Evolutionary conservation across 768 basidiomycete species (phyloP), one percentile per base, ranked within the genome.

Genomic region (Hericium coralloides): DNA sequence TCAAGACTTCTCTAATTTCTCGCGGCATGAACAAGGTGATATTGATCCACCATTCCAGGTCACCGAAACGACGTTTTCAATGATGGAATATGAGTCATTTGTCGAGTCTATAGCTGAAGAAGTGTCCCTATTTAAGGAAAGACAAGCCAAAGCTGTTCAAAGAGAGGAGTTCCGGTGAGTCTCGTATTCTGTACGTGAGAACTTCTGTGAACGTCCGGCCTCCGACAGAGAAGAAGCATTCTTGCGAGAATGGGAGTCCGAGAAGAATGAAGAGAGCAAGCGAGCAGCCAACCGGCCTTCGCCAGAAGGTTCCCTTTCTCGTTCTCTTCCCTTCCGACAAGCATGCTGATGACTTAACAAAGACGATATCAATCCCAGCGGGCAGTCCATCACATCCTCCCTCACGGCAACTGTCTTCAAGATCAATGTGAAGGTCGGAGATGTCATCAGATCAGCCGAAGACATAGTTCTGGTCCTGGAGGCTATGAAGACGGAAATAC

Each of bases 401-500:
- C 66, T 82, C 31, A 72, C 73, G 22, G 77, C 79, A 2, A 70
- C 73, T 10, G 64, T 83, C 25, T 78, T 77, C 79, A 81, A 80
- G 63, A 73, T 85, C 60, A 72, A 69, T 14, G 74, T 75, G 45
- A 61, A 65, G 0, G 65, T 72, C 4, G 79, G 78, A 12, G 74
- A 81, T 53, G 60, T 65, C 0, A 72, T 84, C 45, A 50, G 65
- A 3, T 69, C 76, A 0, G 69, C 70, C 2, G 73, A 76, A 12
- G 69, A 77, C 4, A 71, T 78, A 3, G 62, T 84, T 38, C 50
- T 80, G 36, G 72, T 82, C 18, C 72, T 85, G 12, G 81, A 84
- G 66, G 81, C 84, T 1, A 85, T 85, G 84, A 85, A 87, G 68
- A 82, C 79, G 0, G 81, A 83, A 62, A 76, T 85, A 47, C 70